Conservation (phyloP, 2,329 filamentous ascomycete genomes). For the Clarireedia homoeocarpa region DNA sequence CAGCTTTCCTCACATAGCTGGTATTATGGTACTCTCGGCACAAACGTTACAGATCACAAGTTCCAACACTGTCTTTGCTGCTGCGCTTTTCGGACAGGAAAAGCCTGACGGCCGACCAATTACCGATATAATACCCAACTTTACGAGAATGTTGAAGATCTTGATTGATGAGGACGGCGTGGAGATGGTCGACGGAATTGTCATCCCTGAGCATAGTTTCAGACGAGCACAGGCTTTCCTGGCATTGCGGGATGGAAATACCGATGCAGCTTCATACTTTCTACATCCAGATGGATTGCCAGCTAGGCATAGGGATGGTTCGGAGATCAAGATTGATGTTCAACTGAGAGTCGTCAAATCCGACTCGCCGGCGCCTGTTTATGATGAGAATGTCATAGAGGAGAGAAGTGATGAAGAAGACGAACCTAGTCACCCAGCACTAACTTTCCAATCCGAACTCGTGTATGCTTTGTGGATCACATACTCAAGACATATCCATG, state of each 20-base stretch:
- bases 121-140: conserved; percentile 74
- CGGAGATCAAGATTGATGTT: conserved; percentile 86
- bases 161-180: conserved; percentile 83
- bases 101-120: conserved; percentile 75
- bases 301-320: conserved; percentile 83
- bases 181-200: conserved; percentile 81
- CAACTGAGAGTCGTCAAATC: conserved; percentile 96
- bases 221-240: conserved; percentile 79
- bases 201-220: conserved; percentile 94
- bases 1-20: conserved; percentile 94
- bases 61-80: conserved; percentile 90
- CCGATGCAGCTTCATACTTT: conserved; percentile 72
- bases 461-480: conserved; percentile 97
- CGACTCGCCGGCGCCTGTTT: conserved; percentile 56
- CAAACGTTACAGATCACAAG: conserved; percentile 73
- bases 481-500: conserved; percentile 88
- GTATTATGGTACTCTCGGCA: conserved; percentile 88
- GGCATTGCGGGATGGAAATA: conserved; percentile 72
- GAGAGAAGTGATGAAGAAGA: conserved; percentile 50
- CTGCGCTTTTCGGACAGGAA: conserved; percentile 83
- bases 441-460: conserved; percentile 57
- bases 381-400: conserved; percentile 56
- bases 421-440: conserved; percentile 31
- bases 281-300: conserved; percentile 76
- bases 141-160: conserved; percentile 74